Evolutionary conservation across 257 asterid genomes (phyloP), one percentile per base, ranked within the genome.

Genomic region (Solanum pimpinellifolium): DNA sequence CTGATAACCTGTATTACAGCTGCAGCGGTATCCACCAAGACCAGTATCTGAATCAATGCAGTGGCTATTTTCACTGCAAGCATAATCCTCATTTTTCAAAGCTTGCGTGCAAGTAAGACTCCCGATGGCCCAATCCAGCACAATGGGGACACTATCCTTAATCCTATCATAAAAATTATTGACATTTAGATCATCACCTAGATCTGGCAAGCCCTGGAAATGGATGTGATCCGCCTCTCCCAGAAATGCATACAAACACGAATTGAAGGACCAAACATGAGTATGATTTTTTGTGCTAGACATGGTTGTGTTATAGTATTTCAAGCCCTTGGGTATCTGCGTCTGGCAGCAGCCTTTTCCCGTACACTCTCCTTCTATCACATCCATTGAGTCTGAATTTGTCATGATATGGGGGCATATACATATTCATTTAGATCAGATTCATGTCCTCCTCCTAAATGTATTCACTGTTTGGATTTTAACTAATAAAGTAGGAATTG

Each of bases 81-180:
- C 87, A 60, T 86, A 88, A 23, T 70, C 20, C 9, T 59, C 31
- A 0, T 9, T 27, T 6, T 83, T 69, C 73, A 15, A 20, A 27
- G 90, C 90, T 2, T 42, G 73, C 3, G 25, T 23, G 18, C 90
- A 88, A 10, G 62, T 52, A 4, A 27, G 15, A 39, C 9, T 84
- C 35, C 90, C 83, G 18, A 88, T 66, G 6, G 72, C 88, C 90
- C 90, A 88, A 2, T 85, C 88, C 0, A 88, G 84, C 4, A 88
- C 86, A 3, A 85, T 37, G 0, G 90, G 88, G 11, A 86, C 78
- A 60, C 7, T 44, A 31, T 25, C 91, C 52, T 2, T 16, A 4
- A 74, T 27, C 73, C 89, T 75, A 3, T 8, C 2, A n/a, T 0
- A 74, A 74, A 86, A 27, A 13, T 42, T 1, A 49, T n/a, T 29